Evolutionary conservation across 176 grass and related monocot genomes (phyloP).

Genomic region (Carex kokanica): DNA sequence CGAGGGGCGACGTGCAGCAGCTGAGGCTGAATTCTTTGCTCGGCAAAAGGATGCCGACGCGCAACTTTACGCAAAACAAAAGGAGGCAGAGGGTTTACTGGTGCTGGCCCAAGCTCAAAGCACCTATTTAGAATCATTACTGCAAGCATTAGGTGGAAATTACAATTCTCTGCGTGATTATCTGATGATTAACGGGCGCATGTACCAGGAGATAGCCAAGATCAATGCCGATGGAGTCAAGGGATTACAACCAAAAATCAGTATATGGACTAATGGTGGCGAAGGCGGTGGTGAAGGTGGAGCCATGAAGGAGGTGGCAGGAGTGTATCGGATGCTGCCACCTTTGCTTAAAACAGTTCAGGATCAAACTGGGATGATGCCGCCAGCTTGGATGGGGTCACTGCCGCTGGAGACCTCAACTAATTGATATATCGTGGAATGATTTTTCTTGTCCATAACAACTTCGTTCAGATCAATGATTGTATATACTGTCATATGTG

Average conservation of each 20-base stretch:
- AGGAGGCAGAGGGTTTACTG: slow-evolving; percentile 48
- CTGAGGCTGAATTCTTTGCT: slow-evolving; percentile 52
- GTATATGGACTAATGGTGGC: slow-evolving; percentile 44
- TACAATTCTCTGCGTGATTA: slow-evolving; percentile 65
- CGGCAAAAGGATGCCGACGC: slow-evolving; percentile 41
- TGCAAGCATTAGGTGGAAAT: slow-evolving; percentile 49
- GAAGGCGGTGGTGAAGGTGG: background rate
- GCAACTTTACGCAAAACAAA: slow-evolving; percentile 61
- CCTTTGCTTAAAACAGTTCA: slow-evolving; percentile 59
- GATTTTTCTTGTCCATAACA: too few relatives aligned
- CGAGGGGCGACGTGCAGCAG: slow-evolving; percentile 28
- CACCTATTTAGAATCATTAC: slow-evolving; percentile 48
- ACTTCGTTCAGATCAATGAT: too few relatives aligned
- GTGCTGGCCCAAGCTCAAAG: slow-evolving; percentile 49
- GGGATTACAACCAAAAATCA: slow-evolving; percentile 78
- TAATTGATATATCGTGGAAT: background rate
- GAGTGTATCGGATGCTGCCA: slow-evolving; percentile 64
- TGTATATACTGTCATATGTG: too few relatives aligned
- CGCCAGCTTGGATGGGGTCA: slow-evolving; percentile 70
- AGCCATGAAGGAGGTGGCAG: slow-evolving; percentile 68
- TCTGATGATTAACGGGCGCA: slow-evolving; percentile 54
- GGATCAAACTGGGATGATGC: slow-evolving; percentile 75
- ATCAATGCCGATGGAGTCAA: slow-evolving; percentile 62
- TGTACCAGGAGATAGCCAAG: slow-evolving; percentile 70
- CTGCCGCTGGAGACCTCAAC: background rate